phyloP scores from a whole-genome alignment of 2,329 filamentous ascomycete genomes.

The Claviceps pazoutovae region DNA sequence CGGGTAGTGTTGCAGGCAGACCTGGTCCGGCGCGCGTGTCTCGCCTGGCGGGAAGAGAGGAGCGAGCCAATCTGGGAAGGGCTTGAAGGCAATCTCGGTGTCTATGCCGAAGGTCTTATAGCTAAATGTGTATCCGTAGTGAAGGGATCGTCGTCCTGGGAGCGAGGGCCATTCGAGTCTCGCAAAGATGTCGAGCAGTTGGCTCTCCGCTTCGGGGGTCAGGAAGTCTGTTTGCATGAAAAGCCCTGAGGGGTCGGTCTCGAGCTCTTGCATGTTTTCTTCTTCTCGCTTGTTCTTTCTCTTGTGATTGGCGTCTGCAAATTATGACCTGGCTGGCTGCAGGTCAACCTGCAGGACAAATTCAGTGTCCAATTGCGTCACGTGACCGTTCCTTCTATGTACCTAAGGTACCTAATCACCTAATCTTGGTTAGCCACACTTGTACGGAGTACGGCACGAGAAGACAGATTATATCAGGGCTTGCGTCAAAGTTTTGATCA shows the following conservation, averaged over 20 bases:
- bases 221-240: constrained; percentile 34
- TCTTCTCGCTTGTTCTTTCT: neutral
- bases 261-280: constrained; percentile 13
- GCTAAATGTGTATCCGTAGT: constrained; percentile 44
- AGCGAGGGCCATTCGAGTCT: constrained; percentile 4
- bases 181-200: constrained; percentile 20
- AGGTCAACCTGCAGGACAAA: neutral
- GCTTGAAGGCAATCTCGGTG: constrained; percentile 28
- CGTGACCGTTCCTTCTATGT: too few species aligned
- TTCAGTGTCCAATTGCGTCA: neutral
- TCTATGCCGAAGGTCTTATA: constrained; percentile 44
- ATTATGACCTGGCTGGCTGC: neutral
- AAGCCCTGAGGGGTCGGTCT: constrained; percentile 21
- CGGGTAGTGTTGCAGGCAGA: constrained; percentile 46
- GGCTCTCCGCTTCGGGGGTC: constrained; percentile 27
- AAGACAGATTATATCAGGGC: too few species aligned
- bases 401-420: too few species aligned
- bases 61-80: constrained; percentile 36
- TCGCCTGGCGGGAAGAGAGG: constrained; percentile 33
- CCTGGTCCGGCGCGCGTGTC: constrained; percentile 35
- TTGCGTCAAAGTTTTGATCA: too few species aligned
- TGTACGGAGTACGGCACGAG: too few species aligned
- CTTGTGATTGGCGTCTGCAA: neutral
- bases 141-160: constrained; percentile 12
- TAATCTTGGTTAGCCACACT: too few species aligned